Evolutionary conservation across 1,284 basidiomycete genomes (phyloP).

Genomic region (Apiotrichum mycotoxinovorans): DNA sequence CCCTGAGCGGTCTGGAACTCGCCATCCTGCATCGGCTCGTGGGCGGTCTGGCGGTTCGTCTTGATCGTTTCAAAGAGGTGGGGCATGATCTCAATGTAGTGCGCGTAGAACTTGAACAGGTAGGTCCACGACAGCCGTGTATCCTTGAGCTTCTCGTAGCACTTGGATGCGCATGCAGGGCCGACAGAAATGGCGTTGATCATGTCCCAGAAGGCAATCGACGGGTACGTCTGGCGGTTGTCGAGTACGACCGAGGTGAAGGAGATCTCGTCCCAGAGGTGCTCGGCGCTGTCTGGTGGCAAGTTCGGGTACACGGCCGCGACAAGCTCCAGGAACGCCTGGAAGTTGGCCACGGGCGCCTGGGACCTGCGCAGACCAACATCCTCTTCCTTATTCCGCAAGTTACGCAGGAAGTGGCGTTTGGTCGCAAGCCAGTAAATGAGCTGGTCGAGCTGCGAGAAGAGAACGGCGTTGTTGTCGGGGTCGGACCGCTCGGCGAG

Average conservation of each 20-base stretch:
- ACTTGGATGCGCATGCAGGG: slow-evolving; percentile 63
- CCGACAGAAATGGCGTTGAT: slow-evolving; percentile 78
- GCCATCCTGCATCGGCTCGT: slow-evolving; percentile 34
- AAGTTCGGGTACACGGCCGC: slow-evolving; percentile 72
- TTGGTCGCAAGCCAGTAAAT: slow-evolving; percentile 71
- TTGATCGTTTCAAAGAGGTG: slow-evolving; percentile 40
- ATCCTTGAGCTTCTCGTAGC: slow-evolving; percentile 41
- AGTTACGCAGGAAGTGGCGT: slow-evolving; percentile 80
- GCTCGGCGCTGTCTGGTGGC: slow-evolving; percentile 69
- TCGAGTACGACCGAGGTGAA: slow-evolving; percentile 86
- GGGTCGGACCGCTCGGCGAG: slow-evolving; percentile 60
- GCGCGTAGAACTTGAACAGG: slow-evolving; percentile 41
- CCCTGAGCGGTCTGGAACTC: slow-evolving; percentile 35
- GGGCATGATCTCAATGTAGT: slow-evolving; percentile 42
- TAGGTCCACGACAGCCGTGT: slow-evolving; percentile 33
- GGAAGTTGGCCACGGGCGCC: slow-evolving; percentile 61
- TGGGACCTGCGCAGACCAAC: slow-evolving; percentile 55
- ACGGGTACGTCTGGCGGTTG: slow-evolving; percentile 65
- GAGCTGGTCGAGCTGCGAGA: slow-evolving; percentile 67
- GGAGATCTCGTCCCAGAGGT: slow-evolving; percentile 73
- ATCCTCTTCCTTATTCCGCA: slow-evolving; percentile 89
- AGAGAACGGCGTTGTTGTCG: slow-evolving; percentile 52
- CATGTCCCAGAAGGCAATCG: slow-evolving; percentile 82
- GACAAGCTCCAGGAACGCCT: slow-evolving; percentile 75
- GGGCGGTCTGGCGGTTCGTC: slow-evolving; percentile 21